Evolutionary conservation across 1,284 basidiomycete species (phyloP), one percentile per base, ranked within the genome.

Genomic region (Cutaneotrichosporon curvatum): DNA sequence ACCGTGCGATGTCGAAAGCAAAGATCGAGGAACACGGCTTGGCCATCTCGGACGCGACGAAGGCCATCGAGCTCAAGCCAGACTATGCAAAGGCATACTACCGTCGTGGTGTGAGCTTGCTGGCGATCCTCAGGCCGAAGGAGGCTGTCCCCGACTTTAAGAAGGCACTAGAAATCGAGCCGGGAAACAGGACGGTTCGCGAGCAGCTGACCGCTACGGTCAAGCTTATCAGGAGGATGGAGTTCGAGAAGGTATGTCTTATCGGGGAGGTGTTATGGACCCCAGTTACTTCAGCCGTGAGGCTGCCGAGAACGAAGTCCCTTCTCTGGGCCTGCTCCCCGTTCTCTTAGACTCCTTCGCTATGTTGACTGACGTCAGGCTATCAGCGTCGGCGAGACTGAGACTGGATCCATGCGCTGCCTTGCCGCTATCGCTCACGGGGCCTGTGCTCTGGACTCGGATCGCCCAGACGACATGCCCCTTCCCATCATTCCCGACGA

Each of bases 91-190:
- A 98, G 69, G 68, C 68, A 3, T 68, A 65, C 58, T 73, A 67
- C 64, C 87, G 91, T 53, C 85, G 95, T 42, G 94, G 88, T 40
- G 84, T 85, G 59, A 95, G 91, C 55, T 82, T 94, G 62, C 78
- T 99, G 49, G 86, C 94, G 63, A 87, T 90, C 44, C 73, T 96
- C 50, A 84, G 85, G 62, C 85, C 85, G 37, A 86, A 87, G 56
- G 73, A 81, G 39, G 90, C 92, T 4, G 79, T 95, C 15, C 73
- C 79, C 18, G 91, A 96, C 72, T 85, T 95, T 71, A 87, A 84
- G 71, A 87, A 83, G 69, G 83, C 94, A 8, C 72, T 95, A 21
- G 68, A 77, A n/a, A 73, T 97, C 4, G 95, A 99, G 63, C 92
- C 94, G 0, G 78, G 80, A 33, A 98, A 98, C 69, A 80, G 81